Base-by-base conservation (phyloP, 2,329 filamentous ascomycete genomes). In the Chaetothyriales sp. region DNA sequence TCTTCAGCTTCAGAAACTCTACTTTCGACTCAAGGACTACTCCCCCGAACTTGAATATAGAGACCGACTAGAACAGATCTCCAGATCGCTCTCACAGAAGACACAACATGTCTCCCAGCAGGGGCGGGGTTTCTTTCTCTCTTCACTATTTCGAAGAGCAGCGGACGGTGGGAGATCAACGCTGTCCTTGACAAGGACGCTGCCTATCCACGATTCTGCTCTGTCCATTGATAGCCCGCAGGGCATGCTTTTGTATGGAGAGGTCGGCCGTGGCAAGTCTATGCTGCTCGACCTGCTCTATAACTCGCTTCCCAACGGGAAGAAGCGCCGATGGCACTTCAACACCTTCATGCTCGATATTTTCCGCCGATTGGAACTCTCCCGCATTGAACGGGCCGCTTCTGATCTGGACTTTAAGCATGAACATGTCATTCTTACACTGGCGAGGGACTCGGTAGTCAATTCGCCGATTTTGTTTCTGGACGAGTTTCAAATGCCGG, bases 271-370 rank as follows among this genome's bases (percentile, higher is more conserved):
- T 0, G 85, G 86, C 12, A 92, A 92, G 64, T 84, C 80, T 4
- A 88, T 92, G 83, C 74, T 92, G n/a, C 74, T 89, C 12, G 85
- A 90, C 60, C 69, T 92, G 0, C 78, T 92, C n/a, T 83, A 84
- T 12, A 81, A 87, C 48, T 83, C 82, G 48, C 67, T 92, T 3
- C 86, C 86, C 1, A 87, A 79, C 15, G 70, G 73, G 44, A 81
- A 80, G 60, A 90, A 90, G 69, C 73, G 76, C 58, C 72, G 84
- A 53, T 88, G 83, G 80, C 86, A 90, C 62, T 92, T 88, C 67
- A 87, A 86, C 63, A 87, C 83, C 0, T 92, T 92, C 60, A 92
- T 92, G 83, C 71, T 90, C 7, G 81, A 89, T 57, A 80, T 79
- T 0, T 74, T 89, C 46, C 81, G 84, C 1, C 80, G 81, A 48